A percentile compares a stretch with the other conserved stretches of the same genome.
Conservation (phyloP, 2,329 filamentous ascomycete genomes). For the Trichoderma pleuroti region DNA sequence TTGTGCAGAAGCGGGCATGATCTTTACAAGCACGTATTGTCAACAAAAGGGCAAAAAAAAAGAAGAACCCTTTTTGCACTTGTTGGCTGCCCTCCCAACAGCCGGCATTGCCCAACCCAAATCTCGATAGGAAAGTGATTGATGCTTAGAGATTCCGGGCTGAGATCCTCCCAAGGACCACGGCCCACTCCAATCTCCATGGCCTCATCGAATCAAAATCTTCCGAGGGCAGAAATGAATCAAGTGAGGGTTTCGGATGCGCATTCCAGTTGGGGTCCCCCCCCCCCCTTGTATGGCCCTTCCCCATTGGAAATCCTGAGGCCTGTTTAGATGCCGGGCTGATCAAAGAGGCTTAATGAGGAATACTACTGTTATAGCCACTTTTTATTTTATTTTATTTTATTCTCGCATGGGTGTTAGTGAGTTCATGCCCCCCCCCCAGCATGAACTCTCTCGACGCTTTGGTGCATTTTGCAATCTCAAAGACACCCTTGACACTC, state of each 20-base stretch:
- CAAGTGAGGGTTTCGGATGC: background rate
- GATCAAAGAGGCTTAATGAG: background rate
- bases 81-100: background rate
- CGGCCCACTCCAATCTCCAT: background rate
- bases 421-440: background rate
- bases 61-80: background rate
- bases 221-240: background rate
- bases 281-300: background rate
- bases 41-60: background rate
- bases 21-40: background rate
- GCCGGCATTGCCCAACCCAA: background rate
- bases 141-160: background rate
- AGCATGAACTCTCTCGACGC: background rate
- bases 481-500: background rate
- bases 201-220: conserved; percentile 1
- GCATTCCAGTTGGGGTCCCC: background rate
- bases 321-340: background rate
- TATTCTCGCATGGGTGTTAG: background rate
- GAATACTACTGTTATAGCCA: background rate
- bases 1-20: background rate
- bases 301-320: background rate
- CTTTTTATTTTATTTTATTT: background rate
- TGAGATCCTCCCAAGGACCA: background rate
- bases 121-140: background rate
- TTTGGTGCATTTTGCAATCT: conserved; percentile 1